Conservation (phyloP, 768 basidiomycete genomes). For the Suillus clintonianus region DNA sequence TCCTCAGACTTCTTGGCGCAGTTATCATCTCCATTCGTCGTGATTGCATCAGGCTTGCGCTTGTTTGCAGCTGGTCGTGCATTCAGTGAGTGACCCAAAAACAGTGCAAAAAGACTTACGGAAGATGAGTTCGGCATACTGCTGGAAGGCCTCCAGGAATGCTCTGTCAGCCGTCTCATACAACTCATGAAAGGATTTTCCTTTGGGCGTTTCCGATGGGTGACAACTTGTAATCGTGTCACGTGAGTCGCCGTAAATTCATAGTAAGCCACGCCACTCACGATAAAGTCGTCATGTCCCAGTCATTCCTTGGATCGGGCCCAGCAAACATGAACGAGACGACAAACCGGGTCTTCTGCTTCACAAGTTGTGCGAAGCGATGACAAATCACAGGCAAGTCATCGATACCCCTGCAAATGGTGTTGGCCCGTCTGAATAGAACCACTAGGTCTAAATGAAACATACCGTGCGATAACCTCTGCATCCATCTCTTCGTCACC, state of each 20-base stretch:
- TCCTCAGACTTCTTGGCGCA: background rate
- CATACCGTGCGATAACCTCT: background rate
- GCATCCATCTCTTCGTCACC: background rate
- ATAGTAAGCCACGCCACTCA: background rate
- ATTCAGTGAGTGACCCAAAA: background rate
- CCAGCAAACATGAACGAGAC: constrained; percentile 6
- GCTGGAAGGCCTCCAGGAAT: constrained; percentile 1
- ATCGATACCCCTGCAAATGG: background rate
- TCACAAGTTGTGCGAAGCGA: background rate
- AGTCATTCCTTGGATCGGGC: constrained; percentile 1
- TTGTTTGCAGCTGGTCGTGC: background rate
- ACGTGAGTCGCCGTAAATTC: background rate
- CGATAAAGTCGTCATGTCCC: constrained; percentile 7
- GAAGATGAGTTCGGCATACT: constrained; percentile 1
- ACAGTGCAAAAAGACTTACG: background rate
- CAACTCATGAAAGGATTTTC: background rate
- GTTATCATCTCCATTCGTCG: background rate
- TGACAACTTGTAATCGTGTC: too few species aligned
- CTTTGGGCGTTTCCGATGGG: background rate
- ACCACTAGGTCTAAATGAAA: background rate
- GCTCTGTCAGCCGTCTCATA: background rate
- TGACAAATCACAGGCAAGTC: background rate
- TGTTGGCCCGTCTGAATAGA: background rate
- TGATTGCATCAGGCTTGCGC: background rate
- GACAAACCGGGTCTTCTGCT: background rate